A percentile compares a stretch with the other conserved stretches of the same genome.
Conservation (phyloP, 805 yeast species). For the Barnettozyma siamensis region DNA sequence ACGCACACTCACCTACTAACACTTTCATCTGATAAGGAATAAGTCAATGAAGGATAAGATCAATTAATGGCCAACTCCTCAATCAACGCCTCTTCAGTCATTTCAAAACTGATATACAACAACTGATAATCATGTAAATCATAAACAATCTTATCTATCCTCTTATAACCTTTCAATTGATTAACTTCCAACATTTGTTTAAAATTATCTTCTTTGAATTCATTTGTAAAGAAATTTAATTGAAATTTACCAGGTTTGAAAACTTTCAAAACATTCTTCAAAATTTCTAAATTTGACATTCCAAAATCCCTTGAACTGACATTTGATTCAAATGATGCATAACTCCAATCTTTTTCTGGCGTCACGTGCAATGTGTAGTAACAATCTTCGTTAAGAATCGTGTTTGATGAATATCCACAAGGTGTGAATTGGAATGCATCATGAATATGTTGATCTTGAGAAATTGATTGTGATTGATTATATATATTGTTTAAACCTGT, state of each 20-base stretch:
- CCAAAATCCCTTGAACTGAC: conserved; percentile 43
- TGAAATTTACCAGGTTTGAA: conserved; percentile 78
- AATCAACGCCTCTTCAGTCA: conserved; percentile 21
- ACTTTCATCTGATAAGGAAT: no score
- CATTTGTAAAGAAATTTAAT: conserved; percentile 40
- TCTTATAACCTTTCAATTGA: conserved; percentile 44
- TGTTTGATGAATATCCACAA: conserved; percentile 91
- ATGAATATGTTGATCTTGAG: conserved; percentile 38
- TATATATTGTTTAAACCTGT: conserved; percentile 63
- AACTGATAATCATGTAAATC: conserved; percentile 71
- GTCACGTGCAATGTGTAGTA: conserved; percentile 89
- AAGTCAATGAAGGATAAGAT: no score
- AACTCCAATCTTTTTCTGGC: conserved; percentile 91
- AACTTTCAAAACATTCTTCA: conserved; percentile 52
- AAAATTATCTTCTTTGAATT: conserved; percentile 29
- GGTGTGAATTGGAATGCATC: conserved; percentile 92
- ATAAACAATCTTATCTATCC: conserved; percentile 63
- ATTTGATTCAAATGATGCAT: conserved; percentile 93
- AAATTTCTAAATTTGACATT: conserved; percentile 45
- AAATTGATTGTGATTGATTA: conserved; percentile 25
- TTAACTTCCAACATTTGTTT: conserved; percentile 28
- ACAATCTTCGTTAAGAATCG: conserved; percentile 55
- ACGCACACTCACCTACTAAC: no score
- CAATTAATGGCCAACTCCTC: conserved; percentile 11
- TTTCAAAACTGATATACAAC: conserved; percentile 63